Conservation (phyloP, 108 stramenopile genomes). For the Skeletonema tropicum region DNA sequence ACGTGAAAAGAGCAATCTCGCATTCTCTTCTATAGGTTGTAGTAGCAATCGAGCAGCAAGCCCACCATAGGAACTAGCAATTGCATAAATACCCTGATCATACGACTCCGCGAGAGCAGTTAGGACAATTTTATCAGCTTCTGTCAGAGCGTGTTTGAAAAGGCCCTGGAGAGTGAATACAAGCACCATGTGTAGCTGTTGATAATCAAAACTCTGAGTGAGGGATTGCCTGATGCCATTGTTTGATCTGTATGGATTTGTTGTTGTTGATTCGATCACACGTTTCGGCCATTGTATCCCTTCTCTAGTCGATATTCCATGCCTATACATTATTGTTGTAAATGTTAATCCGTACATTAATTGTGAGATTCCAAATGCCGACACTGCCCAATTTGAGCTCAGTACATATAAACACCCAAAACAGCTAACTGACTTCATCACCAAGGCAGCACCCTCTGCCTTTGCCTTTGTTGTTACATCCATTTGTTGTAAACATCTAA, state of each 20-base stretch:
- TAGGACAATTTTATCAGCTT: conserved; percentile 85
- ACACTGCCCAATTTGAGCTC: conserved; percentile 47
- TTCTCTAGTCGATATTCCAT: conserved; percentile 18
- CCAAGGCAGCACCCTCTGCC: conserved; percentile 77
- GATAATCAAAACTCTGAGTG: conserved; percentile 40
- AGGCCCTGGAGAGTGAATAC: conserved; percentile 78
- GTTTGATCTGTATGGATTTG: conserved; percentile 17
- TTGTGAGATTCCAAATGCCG: conserved; percentile 83
- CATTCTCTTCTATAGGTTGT: conserved; percentile 91
- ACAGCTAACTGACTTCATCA: conserved; percentile 63
- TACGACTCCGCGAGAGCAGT: conserved; percentile 62
- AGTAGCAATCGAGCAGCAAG: conserved; percentile 86
- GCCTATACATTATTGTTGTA: conserved; percentile 52
- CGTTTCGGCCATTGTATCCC: conserved; percentile 47
- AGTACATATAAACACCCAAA: conserved; percentile 34
- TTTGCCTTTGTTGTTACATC: conserved; percentile 65
- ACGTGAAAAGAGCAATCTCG: conserved; percentile 79
- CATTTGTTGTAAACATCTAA: conserved; percentile 66
- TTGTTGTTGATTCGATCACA: neutral
- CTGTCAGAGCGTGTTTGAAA: conserved; percentile 89
- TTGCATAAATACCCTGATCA: conserved; percentile 87
- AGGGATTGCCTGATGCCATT: neutral
- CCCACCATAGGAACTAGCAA: conserved; percentile 72
- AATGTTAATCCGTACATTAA: conserved; percentile 68
- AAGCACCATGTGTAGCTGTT: conserved; percentile 54